These are phyloP conservation scores for Annona squamosa DNA, from an alignment of 164 flowering plant genomes.

Conservation along the genomic window DNA sequence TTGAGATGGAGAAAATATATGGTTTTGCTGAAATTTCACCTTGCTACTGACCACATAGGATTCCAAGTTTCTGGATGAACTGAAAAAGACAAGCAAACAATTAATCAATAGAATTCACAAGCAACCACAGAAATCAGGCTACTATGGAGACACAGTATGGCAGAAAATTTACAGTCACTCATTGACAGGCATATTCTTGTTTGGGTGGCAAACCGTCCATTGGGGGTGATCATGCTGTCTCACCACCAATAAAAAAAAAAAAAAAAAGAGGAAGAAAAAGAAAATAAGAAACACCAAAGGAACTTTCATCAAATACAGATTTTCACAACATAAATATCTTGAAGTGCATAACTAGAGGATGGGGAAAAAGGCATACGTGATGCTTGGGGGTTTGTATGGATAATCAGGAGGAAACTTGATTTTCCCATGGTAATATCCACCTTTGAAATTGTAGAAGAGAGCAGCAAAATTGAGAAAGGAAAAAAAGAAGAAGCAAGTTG, in stretches of 20 bases:
- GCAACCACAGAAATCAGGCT: neutral
- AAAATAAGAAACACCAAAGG: neutral
- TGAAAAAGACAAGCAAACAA: conserved; percentile 22
- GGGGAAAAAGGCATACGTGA: conserved; percentile 39
- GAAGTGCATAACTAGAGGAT: neutral
- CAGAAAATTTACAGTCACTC: conserved; percentile 81
- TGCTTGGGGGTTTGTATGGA: conserved; percentile 96
- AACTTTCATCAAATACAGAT: conserved; percentile 2
- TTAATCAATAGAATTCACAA: neutral
- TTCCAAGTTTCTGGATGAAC: conserved; percentile 99
- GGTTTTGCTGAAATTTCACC: conserved; percentile 31
- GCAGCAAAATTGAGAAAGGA: neutral
- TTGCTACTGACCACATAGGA: conserved; percentile 99
- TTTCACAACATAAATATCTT: neutral
- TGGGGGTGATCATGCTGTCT: conserved; percentile 92
- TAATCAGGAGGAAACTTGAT: conserved; percentile 93
- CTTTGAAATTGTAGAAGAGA: conserved; percentile 23
- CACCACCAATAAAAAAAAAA: neutral
- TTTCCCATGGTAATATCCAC: conserved; percentile 92
- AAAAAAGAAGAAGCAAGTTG: neutral
- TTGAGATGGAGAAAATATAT: neutral
- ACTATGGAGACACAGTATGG: neutral
- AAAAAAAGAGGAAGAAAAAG: neutral
- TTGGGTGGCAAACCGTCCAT: conserved; percentile 87
- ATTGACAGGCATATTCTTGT: conserved; percentile 91